phyloP scores from a whole-genome alignment of 2,329 filamentous ascomycete species.

The Aaosphaeria arxii region DNA sequence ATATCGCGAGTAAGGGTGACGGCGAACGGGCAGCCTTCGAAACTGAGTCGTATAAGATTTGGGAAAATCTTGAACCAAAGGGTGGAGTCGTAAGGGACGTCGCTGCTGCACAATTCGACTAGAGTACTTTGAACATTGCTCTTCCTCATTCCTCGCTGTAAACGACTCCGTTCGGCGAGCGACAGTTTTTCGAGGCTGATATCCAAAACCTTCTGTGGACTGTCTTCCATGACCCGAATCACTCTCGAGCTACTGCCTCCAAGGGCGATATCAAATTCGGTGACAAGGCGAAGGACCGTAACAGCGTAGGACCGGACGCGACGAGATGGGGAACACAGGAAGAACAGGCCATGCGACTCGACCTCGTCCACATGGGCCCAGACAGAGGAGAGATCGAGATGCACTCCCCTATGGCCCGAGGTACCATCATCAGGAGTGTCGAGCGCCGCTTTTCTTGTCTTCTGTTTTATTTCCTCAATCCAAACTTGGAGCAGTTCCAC shows the following conservation, averaged over 20 bases:
- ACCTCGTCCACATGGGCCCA: conserved; percentile 95
- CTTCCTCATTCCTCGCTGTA: conserved; percentile 86
- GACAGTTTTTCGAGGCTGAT: conserved; percentile 90
- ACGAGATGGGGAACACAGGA: conserved; percentile 91
- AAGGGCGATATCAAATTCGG: conserved; percentile 87
- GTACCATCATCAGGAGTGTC: conserved; percentile 61
- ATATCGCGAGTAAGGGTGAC: conserved; percentile 88
- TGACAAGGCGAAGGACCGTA: conserved; percentile 85
- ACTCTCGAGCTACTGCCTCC: conserved; percentile 78
- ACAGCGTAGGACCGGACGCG: conserved; percentile 87
- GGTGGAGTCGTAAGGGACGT: conserved; percentile 89
- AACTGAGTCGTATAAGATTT: conserved; percentile 86
- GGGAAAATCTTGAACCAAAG: conserved; percentile 98
- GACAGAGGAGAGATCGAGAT: conserved; percentile 81
- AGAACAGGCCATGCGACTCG: conserved; percentile 94
- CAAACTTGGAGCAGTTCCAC: conserved; percentile 93
- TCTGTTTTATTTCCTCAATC: conserved; percentile 93
- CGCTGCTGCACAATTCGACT: conserved; percentile 92
- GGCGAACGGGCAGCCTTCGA: conserved; percentile 86
- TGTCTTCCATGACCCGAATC: conserved; percentile 88
- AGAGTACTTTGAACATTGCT: conserved; percentile 81
- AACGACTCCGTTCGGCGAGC: conserved; percentile 84
- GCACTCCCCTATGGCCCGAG: conserved; percentile 68
- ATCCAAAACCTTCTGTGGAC: conserved; percentile 84
- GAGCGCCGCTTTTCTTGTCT: conserved; percentile 68